Base-by-base conservation (phyloP, 192 early-diverging fungal species). In the Coemansia aciculifera region DNA sequence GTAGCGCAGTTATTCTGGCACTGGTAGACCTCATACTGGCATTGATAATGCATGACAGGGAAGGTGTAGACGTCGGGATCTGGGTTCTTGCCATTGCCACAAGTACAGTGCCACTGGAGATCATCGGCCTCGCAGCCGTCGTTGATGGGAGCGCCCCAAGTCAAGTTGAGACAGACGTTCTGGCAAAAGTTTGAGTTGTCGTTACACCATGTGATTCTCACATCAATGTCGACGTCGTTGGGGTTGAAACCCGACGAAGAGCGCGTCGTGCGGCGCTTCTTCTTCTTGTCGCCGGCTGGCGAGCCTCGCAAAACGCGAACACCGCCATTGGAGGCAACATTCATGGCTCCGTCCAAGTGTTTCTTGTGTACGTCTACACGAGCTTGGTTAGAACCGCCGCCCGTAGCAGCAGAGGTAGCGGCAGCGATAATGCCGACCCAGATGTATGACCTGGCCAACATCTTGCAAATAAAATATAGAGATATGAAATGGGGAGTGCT, bases 121-220 rank as follows among this genome's bases (percentile, higher is more conserved):
- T 69, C 63, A 52, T 40, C 66, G 1, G 72, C 62, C 23, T 85
- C 84, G 68, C 84, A 85, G n/a, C 37, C 73, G 57, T 73, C 79
- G 72, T 77, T 77, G 59, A 73, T 75, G 39, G 84, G 75, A 54
- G 73, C 43, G 6, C 75, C 81, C 75, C 74, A 81, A 19, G 84
- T 85, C 68, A 71, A 72, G 73, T 85, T 85, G 21, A 78, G 70
- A 32, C 84, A 85, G 57, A 85, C 73, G 73, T 85, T 85, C 38
- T 75, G 43, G 71, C 84, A 85, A 63, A 85, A 85, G 59, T 81
- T 77, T 12, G 75, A 75, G 75, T 85, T 81, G 65, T 85, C 72
- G 66, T 74, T 78, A 59, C 84, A 85, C 84, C 79, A 78, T 27
- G 74, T 81, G 36, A 71, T 78, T 43, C 78, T 78, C 39, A 76